phyloP scores from a whole-genome alignment of 352 stramenopile species.

The Globisporangium paroecandrum region DNA sequence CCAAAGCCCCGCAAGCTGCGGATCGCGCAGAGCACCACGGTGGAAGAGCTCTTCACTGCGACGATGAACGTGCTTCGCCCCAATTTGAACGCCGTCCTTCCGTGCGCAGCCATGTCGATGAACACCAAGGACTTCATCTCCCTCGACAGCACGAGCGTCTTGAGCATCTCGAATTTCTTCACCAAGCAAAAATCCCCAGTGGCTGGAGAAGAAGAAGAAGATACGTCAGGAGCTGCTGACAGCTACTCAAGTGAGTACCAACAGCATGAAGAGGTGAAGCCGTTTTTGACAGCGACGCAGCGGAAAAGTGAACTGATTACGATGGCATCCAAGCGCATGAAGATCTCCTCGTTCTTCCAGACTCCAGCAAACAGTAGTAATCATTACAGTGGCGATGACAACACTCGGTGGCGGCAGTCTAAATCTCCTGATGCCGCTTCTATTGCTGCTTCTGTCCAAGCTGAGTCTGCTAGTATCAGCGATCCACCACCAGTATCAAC shows the following conservation, averaged over 20 bases:
- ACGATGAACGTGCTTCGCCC: conserved; percentile 50
- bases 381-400: background rate
- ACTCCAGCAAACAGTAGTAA: background rate
- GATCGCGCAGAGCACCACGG: conserved; percentile 52
- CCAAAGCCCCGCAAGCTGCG: conserved; percentile 43
- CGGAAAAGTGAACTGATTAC: conserved; percentile 1
- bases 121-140: conserved; percentile 69
- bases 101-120: conserved; percentile 51
- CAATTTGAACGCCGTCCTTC: conserved; percentile 54
- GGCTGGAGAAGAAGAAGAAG: conserved; percentile 1
- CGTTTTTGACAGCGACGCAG: conserved; percentile 21
- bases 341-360: conserved; percentile 64
- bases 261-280: conserved; percentile 18
- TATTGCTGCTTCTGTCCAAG: background rate
- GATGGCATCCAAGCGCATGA: conserved; percentile 37
- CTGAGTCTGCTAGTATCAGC: background rate
- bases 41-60: conserved; percentile 51
- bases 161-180: conserved; percentile 75
- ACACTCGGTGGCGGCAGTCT: background rate
- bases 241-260: conserved; percentile 20
- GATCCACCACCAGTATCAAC: background rate
- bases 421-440: background rate
- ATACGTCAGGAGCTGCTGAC: background rate
- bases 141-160: conserved; percentile 31
- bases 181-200: conserved; percentile 25